Conservation (phyloP, 2,329 filamentous ascomycete species). For the Scedosporium minutisporum region DNA sequence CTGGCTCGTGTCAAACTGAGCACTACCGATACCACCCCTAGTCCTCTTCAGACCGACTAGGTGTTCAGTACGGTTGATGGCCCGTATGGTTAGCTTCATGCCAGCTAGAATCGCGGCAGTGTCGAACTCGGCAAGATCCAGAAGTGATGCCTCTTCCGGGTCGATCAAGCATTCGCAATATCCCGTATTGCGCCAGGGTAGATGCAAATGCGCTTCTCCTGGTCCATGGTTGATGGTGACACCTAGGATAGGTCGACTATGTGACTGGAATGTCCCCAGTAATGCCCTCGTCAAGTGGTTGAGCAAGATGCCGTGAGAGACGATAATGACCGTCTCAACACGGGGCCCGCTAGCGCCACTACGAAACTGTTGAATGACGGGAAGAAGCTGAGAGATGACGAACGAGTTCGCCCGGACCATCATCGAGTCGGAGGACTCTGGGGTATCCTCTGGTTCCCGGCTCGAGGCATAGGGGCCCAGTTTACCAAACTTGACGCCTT, state of each 20-base stretch:
- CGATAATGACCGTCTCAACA: conserved; percentile 44
- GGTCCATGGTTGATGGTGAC: conserved; percentile 9
- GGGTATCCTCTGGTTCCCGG: conserved; percentile 30
- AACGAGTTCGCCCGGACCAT: conserved; percentile 54
- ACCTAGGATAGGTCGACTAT: not conserved
- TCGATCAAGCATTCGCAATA: conserved; percentile 25
- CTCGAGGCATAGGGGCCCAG: conserved; percentile 10
- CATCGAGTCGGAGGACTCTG: conserved; percentile 63
- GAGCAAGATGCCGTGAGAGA: conserved; percentile 78
- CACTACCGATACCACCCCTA: conserved; percentile 71
- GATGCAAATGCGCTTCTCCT: conserved; percentile 8
- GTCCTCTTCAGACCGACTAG: conserved; percentile 68
- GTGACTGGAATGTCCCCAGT: conserved; percentile 37
- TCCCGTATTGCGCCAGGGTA: conserved; percentile 43
- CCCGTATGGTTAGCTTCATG: conserved; percentile 34
- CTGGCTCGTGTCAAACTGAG: conserved; percentile 65
- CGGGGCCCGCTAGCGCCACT: not conserved
- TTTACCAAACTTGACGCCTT: conserved; percentile 50
- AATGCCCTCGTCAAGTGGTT: conserved; percentile 57
- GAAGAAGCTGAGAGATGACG: conserved; percentile 52
- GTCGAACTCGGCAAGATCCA: not conserved
- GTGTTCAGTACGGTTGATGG: conserved; percentile 63
- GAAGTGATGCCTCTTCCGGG: not conserved
- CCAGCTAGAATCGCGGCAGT: not conserved
- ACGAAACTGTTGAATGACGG: conserved; percentile 33